Base-by-base conservation (phyloP, 352 stramenopile species). In the Pythium phragmiticola region DNA sequence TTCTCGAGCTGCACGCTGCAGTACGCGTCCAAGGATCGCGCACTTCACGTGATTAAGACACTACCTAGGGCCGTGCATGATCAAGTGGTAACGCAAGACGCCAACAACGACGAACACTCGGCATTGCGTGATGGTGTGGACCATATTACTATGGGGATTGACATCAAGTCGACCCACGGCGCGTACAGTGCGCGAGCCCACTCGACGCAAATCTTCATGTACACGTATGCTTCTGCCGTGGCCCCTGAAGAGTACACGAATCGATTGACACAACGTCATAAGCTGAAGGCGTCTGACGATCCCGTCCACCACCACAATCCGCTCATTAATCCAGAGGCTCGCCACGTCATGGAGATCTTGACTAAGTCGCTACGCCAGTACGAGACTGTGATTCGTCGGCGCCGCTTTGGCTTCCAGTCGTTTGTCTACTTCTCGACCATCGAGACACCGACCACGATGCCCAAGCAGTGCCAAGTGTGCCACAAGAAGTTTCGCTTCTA, bases 41-140 rank as follows among this genome's bases (percentile, higher is more conserved):
- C 80, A 5, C 60, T 80, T n/a, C 80, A 89, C 76, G 61, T 89
- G 19, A 85, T 85, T 66, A 87, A 87, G 70, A 87, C 77, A 13
- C 48, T 89, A 16, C 80, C 77, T 1, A 85, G 85, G 61, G 34
- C 73, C 9, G 46, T 72, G 13, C 80, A 87, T 66, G 77, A 88
- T 57, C 51, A 89, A 21, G 30, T 90, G 34, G 74, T 87, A 0
- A 55, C 71, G 2, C 59, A 69, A 19, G 57, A 78, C 12, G 1
- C 34, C 34, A 39, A 1, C 7, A 39, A 39, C 34, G 34, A 39
- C 34, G 79, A 90, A 57, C 74, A 77, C 41, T 82, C 77, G 8
- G 74, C 80, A 4, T 45, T 90, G 14, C 77, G 80, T 7, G 67
- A 72, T 16, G 66, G 76, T 4, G 55, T 87, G 9, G 80, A 90